phyloP scores from a whole-genome alignment of 2,329 filamentous ascomycete genomes.

The Ophiostoma tasmaniense region DNA sequence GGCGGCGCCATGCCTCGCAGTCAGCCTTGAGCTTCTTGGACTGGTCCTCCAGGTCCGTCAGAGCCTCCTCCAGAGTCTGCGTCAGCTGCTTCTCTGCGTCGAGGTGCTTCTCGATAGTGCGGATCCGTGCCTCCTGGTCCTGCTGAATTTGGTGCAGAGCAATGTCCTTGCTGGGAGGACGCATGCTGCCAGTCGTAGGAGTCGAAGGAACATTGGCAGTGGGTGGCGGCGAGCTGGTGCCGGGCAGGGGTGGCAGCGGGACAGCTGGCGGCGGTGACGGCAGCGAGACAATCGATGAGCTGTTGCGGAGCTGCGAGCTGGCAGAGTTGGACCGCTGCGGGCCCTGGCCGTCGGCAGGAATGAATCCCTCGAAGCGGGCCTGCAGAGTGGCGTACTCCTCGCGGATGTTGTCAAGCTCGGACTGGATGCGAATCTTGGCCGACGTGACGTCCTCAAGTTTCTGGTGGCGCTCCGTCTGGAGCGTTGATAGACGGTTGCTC shows the following conservation, averaged over 20 bases:
- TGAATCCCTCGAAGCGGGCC: conserved; percentile 52
- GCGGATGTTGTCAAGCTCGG: conserved; percentile 58
- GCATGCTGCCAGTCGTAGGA: conserved; percentile 34
- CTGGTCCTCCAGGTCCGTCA: conserved; percentile 86
- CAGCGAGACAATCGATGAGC: conserved; percentile 68
- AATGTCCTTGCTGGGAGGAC: conserved; percentile 76
- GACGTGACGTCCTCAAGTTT: conserved; percentile 72
- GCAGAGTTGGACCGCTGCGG: conserved; percentile 52
- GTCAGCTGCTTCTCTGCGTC: conserved; percentile 95
- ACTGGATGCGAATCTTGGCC: conserved; percentile 53
- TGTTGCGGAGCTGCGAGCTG: conserved; percentile 71
- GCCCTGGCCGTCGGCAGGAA: conserved; percentile 24
- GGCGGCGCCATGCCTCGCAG: conserved; percentile 83
- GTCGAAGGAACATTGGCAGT: conserved; percentile 37
- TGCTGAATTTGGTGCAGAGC: conserved; percentile 72
- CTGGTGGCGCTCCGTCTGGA: conserved; percentile 64
- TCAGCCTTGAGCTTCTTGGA: conserved; percentile 88
- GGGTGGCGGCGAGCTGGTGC: conserved; percentile 41
- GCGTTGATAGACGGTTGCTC: conserved; percentile 75
- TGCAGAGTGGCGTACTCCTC: conserved; percentile 70
- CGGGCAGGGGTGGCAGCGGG: conserved; percentile 84
- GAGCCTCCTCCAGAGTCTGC: conserved; percentile 85
- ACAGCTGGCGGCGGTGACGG: conserved; percentile 93
- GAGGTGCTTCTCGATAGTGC: conserved; percentile 93
- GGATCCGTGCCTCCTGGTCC: conserved; percentile 90